Percentiles rank a stretch among this genome's conserved stretches.
Conservation (phyloP, 148 eudicot species). For the Rhododendron henanense region DNA sequence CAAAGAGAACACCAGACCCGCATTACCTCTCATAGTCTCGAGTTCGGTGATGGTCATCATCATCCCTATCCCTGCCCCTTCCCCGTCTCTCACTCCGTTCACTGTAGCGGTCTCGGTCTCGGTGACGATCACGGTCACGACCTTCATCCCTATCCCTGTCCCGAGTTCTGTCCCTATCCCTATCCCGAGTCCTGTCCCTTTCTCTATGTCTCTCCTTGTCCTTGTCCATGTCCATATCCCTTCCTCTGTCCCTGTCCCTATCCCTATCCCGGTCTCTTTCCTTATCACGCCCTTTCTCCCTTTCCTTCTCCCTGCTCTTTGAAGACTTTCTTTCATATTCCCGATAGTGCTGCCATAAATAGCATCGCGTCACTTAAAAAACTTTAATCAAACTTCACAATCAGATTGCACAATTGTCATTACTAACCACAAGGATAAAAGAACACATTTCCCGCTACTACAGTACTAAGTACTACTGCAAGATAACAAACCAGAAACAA, state of each 20-base stretch:
- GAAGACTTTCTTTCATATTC: constrained; percentile 54
- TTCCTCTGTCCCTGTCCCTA: constrained; percentile 37
- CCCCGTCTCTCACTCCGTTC: constrained; percentile 73
- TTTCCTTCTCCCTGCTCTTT: constrained; percentile 53
- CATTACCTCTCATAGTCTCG: constrained; percentile 62
- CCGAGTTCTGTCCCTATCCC: background rate
- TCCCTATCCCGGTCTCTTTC: constrained; percentile 40
- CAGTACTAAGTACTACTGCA: background rate
- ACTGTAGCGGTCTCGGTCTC: constrained; percentile 31
- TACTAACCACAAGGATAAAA: background rate
- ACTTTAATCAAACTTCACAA: background rate
- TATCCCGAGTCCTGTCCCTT: constrained; percentile 30
- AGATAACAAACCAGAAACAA: background rate
- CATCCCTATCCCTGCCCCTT: constrained; percentile 62
- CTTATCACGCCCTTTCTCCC: constrained; percentile 30
- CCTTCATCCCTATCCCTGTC: constrained; percentile 38
- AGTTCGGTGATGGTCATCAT: constrained; percentile 52
- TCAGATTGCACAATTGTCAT: background rate
- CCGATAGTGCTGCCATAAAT: constrained; percentile 47
- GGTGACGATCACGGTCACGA: constrained; percentile 16
- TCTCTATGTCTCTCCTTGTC: constrained; percentile 36
- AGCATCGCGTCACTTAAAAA: background rate
- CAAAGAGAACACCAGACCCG: background rate
- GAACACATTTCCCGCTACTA: background rate
- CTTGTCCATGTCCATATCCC: background rate